Evolutionary conservation across 169 alveolate genomes (phyloP), one percentile per base, ranked within the genome.

Genomic region (Babesia bigemina): DNA sequence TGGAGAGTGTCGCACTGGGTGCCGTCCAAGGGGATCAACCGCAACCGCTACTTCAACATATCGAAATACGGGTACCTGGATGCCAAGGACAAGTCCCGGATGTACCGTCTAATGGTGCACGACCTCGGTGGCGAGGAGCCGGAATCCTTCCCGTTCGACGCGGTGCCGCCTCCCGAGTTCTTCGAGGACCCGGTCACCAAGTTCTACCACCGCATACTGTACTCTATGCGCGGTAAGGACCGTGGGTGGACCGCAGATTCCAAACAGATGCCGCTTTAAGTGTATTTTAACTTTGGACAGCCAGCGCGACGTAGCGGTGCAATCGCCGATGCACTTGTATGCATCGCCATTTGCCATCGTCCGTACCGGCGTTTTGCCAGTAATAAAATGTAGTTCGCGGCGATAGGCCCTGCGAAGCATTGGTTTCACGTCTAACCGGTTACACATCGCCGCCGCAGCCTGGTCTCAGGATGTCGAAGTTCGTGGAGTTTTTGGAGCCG

Each of bases 1-100:
- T 87, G 92, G 92, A 70, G 82, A 28, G 90, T 87, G 13, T 63
- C 91, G 22, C 77, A 83, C 70, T 77, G 75, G 71, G 73, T 83
- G 9, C 91, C 92, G 14, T 56, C 85, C 36, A 79, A 84, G 63
- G 67, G 79, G 26, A 84, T 84, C 19, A 82, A 76, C 52, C 74
- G 79, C 42, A 77, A 87, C 81, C 75, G 74, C 16, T 71, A 81
- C 53, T 87, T 87, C 81, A 76, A 84, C 67, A 70, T 87, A 17
- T 42, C 75, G 24, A 84, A 79, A 29, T 84, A 81, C 63, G 92
- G 92, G 17, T 87, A 84, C 85, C 50, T 56, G 22, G 75, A 60
- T 28, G 89, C 92, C 16, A 75, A 79, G 63, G 86, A 82, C 39
- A 21, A 57, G 26, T 82, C 91, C n/a, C 0, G 29, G 59, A 26